Evolutionary conservation across 306 rosid genomes (phyloP).

Genomic region (peach (Prunus persica)): DNA sequence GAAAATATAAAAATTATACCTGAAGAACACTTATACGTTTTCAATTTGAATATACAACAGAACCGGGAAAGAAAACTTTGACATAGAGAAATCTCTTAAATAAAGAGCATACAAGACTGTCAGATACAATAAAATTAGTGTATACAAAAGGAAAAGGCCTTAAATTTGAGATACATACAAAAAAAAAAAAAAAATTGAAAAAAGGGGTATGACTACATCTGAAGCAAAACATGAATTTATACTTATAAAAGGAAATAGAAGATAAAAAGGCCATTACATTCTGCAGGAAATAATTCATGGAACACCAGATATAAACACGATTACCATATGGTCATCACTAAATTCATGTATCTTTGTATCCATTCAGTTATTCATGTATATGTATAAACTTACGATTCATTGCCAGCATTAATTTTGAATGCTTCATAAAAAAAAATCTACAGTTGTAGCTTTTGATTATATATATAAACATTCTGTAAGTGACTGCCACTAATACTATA

Average conservation of each 20-base stretch:
- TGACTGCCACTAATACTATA: neutral
- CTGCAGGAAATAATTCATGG: neutral
- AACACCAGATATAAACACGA: neutral
- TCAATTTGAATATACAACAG: neutral
- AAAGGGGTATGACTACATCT: neutral
- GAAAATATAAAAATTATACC: neutral
- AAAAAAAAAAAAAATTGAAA: too few relatives aligned
- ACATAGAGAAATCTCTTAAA: neutral
- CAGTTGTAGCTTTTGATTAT: neutral
- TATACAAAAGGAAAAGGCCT: too few relatives aligned
- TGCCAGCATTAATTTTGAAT: neutral
- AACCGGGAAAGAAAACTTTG: neutral
- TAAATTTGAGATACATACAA: too few relatives aligned
- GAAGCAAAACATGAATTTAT: neutral
- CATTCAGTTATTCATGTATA: neutral
- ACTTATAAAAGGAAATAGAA: neutral
- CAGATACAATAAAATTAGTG: neutral
- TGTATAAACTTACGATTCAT: neutral
- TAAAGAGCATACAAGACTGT: neutral
- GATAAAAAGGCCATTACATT: neutral
- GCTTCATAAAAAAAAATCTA: neutral
- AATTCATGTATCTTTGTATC: too few relatives aligned
- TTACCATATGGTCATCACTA: too few relatives aligned
- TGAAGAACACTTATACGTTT: constrained; percentile 1
- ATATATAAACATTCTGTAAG: neutral